Percentiles rank a stretch among this genome's conserved stretches.
These are phyloP conservation scores for Aphanomyces stellatus DNA, from an alignment of 352 stramenopile genomes.

Conservation along the genomic window DNA sequence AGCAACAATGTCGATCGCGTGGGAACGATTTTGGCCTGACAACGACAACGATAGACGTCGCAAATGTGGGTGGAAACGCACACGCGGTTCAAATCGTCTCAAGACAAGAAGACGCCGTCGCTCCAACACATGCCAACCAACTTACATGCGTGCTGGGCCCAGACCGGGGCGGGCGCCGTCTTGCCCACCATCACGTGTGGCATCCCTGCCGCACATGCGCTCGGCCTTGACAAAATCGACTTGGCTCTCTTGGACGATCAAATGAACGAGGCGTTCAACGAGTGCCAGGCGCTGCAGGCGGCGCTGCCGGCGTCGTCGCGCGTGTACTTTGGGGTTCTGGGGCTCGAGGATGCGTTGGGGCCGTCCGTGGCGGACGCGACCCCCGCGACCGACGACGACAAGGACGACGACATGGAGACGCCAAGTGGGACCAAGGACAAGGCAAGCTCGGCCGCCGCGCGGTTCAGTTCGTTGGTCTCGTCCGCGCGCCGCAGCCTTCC, in stretches of 20 bases:
- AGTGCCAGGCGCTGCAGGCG: not conserved
- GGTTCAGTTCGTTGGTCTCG: not conserved
- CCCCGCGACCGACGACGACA: not conserved
- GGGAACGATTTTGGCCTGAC: not conserved
- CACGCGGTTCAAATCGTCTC: conserved; percentile 76
- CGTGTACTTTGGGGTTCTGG: not conserved
- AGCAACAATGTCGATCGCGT: not conserved
- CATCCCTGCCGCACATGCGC: conserved; percentile 63
- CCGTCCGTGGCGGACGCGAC: not conserved
- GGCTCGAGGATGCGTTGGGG: not conserved
- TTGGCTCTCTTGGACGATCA: conserved; percentile 77
- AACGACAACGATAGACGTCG: not conserved
- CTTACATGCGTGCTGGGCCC: conserved; percentile 73
- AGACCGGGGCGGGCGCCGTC: conserved; percentile 25
- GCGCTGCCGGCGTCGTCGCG: not conserved
- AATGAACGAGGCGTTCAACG: conserved; percentile 16
- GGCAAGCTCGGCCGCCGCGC: not conserved
- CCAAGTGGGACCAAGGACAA: not conserved
- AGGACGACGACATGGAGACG: not conserved
- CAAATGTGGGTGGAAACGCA: conserved; percentile 35
- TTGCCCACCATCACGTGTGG: conserved; percentile 59
- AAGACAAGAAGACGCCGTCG: conserved; percentile 67
- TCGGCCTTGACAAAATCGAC: conserved; percentile 47
- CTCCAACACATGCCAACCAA: conserved; percentile 79
- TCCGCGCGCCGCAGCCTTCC: not conserved